A percentile compares a stretch with the other conserved stretches of the same genome.
These are phyloP conservation scores for Verticillium nonalfalfae DNA, from an alignment of 2,329 filamentous ascomycete genomes.

Conservation along the genomic window DNA sequence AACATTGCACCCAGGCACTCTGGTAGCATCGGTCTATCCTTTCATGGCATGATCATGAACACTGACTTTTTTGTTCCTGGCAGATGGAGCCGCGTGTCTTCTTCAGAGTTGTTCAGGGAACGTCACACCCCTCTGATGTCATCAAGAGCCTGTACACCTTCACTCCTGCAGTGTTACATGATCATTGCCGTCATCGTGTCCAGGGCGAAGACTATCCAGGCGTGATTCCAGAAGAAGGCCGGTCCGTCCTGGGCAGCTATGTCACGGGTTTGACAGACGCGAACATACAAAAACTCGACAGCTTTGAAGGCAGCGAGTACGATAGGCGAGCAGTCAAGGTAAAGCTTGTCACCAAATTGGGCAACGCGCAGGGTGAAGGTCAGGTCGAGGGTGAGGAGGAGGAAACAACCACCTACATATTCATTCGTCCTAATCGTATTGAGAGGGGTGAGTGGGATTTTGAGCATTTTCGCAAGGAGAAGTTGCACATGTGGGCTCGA, in stretches of 20 bases:
- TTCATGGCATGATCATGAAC: background rate
- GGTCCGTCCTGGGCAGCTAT: slow-evolving; percentile 66
- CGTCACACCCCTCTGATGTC: slow-evolving; percentile 37
- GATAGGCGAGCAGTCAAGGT: slow-evolving; percentile 47
- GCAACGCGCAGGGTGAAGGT: slow-evolving; percentile 30
- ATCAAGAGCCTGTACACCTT: slow-evolving; percentile 53
- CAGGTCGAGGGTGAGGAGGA: slow-evolving; percentile 38
- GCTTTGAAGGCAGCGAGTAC: slow-evolving; percentile 78
- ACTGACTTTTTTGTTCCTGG: background rate
- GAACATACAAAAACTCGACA: slow-evolving; percentile 70
- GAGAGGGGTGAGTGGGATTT: slow-evolving; percentile 84
- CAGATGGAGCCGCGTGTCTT: slow-evolving; percentile 83
- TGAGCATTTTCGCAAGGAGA: slow-evolving; percentile 72
- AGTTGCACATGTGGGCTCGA: slow-evolving; percentile 51
- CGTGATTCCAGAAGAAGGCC: slow-evolving; percentile 51
- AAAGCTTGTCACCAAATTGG: slow-evolving; percentile 34
- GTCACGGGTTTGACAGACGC: slow-evolving; percentile 72
- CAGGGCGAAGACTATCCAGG: slow-evolving; percentile 71
- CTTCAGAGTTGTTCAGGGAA: slow-evolving; percentile 73
- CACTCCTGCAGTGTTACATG: slow-evolving; percentile 68
- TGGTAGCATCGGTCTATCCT: slow-evolving; percentile 17
- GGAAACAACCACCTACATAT: slow-evolving; percentile 61
- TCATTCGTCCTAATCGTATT: slow-evolving; percentile 40
- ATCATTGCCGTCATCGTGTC: slow-evolving; percentile 67
- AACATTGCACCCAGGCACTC: slow-evolving; percentile 19